phyloP scores from a whole-genome alignment of 2,329 filamentous ascomycete genomes.

The Emergomyces pasteurianus region DNA sequence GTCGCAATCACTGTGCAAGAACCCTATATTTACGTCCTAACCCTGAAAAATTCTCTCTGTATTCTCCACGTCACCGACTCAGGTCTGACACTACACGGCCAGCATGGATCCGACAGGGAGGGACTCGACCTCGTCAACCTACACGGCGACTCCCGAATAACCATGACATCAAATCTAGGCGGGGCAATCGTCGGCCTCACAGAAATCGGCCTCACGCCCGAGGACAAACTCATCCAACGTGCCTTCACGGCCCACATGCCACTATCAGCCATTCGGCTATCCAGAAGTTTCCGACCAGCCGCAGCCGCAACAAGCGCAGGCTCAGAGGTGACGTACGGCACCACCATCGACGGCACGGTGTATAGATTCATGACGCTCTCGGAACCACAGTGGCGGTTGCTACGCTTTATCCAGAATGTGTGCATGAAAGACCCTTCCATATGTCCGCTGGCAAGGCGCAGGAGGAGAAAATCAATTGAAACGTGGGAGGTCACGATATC shows the following conservation, averaged over 20 bases:
- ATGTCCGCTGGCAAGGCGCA: constrained; percentile 37
- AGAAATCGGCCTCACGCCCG: constrained; percentile 13
- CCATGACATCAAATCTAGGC: constrained; percentile 40
- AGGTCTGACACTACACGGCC: constrained; percentile 22
- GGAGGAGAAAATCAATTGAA: constrained; percentile 16
- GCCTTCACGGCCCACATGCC: constrained; percentile 23
- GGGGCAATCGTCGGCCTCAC: constrained; percentile 37
- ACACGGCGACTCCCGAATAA: constrained; percentile 30
- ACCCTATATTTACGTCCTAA: constrained; percentile 43
- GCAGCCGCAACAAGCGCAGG: neutral
- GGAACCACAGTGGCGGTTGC: constrained; percentile 50
- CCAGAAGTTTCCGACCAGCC: constrained; percentile 3
- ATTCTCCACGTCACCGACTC: constrained; percentile 32
- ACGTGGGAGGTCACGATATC: constrained; percentile 30
- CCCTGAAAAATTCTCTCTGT: constrained; percentile 41
- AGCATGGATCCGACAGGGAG: constrained; percentile 22
- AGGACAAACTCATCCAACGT: constrained; percentile 21
- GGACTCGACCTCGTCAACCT: constrained; percentile 29
- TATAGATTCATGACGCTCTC: constrained; percentile 58
- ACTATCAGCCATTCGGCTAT: constrained; percentile 23
- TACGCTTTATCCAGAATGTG: constrained; percentile 63
- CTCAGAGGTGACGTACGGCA: constrained; percentile 47
- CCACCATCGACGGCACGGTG: constrained; percentile 57
- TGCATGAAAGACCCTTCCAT: constrained; percentile 38
- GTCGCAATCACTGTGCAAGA: constrained; percentile 38